Evolutionary conservation across 2,329 filamentous ascomycete species (phyloP).

Genomic region (Fusarium brevicatenulatum): DNA sequence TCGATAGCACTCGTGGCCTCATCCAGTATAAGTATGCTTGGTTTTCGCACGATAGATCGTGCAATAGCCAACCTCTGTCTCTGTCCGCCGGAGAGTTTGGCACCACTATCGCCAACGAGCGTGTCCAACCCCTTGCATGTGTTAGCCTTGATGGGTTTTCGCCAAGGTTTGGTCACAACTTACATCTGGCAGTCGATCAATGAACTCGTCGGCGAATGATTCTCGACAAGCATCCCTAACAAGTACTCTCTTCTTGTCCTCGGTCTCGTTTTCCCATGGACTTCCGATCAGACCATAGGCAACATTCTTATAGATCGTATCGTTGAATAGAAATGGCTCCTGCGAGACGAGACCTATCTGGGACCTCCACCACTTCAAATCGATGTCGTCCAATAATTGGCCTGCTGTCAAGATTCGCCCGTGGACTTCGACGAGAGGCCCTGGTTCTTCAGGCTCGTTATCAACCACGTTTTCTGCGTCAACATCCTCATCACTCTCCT

Average conservation of each 20-base stretch:
- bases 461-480: constrained; percentile 44
- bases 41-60: constrained; percentile 76
- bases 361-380: constrained; percentile 71
- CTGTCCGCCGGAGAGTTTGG: constrained; percentile 85
- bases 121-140: constrained; percentile 72
- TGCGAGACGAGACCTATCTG: constrained; percentile 75
- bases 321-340: constrained; percentile 75
- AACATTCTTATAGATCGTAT: constrained; percentile 72
- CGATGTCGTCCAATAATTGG: constrained; percentile 64
- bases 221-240: constrained; percentile 73
- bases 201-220: constrained; percentile 76
- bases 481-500: constrained; percentile 46
- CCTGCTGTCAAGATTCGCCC: constrained; percentile 62
- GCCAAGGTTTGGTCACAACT: constrained; percentile 19
- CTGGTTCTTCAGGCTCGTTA: constrained; percentile 51
- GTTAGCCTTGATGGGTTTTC: constrained; percentile 14
- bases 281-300: constrained; percentile 66
- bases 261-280: constrained; percentile 61
- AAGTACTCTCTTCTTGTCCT: constrained; percentile 66
- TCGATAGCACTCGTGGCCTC: constrained; percentile 78
- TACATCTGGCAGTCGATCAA: constrained; percentile 68
- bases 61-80: constrained; percentile 85
- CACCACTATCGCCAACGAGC: constrained; percentile 78
- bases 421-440: constrained; percentile 57
- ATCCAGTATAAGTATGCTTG: constrained; percentile 78